phyloP scores from a whole-genome alignment of 1,139 yeast genomes.

The Geotrichum europaeum region DNA sequence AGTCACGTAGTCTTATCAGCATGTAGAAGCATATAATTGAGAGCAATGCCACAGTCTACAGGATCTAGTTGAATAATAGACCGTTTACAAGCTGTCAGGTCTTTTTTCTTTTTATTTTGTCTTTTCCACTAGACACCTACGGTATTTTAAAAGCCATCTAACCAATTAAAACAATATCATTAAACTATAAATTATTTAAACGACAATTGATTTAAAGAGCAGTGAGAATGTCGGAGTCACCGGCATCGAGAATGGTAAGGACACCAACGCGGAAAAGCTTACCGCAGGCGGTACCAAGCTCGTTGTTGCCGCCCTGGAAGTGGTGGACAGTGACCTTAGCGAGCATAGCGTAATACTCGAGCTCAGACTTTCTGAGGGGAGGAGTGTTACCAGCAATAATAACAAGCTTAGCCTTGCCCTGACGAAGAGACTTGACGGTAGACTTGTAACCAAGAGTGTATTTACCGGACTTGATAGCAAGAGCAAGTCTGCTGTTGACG shows the following conservation, averaged over 20 bases:
- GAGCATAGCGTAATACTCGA: conserved; percentile 99
- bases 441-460: conserved; percentile 99
- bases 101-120: not conserved
- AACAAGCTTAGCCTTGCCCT: conserved; percentile 91
- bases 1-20: too few relatives aligned
- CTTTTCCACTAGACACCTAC: too few relatives aligned
- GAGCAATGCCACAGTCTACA: too few relatives aligned
- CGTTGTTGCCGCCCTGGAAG: conserved; percentile 99
- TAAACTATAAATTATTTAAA: not conserved
- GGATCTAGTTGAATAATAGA: too few relatives aligned
- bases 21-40: too few relatives aligned
- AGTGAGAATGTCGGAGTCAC: conserved; percentile 98
- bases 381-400: conserved; percentile 99
- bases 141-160: not conserved
- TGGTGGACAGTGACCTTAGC: conserved; percentile 94
- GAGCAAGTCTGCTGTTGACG: conserved; percentile 97
- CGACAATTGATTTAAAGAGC: conserved; percentile 24
- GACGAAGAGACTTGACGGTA: conserved; percentile 96
- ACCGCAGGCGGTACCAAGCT: conserved; percentile 99
- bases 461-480: conserved; percentile 98
- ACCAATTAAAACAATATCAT: not conserved
- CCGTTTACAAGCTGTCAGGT: too few relatives aligned
- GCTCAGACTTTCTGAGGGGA: conserved; percentile 98
- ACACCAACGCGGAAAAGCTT: conserved; percentile 99
- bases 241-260: conserved; percentile 92